phyloP scores from a whole-genome alignment of 148 eudicot genomes.

The Cornus suecica region DNA sequence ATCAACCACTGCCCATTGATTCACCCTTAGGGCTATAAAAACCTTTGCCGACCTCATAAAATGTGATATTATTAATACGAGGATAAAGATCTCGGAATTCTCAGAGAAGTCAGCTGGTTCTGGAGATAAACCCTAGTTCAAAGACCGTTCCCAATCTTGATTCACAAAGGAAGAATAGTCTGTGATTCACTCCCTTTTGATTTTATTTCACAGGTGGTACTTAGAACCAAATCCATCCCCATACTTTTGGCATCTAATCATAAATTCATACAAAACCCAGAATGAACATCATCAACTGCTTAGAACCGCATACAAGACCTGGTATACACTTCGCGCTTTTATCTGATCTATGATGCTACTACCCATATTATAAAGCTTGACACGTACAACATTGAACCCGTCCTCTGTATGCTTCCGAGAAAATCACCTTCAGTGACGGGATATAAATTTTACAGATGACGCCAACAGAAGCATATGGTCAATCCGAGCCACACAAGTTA shows the following conservation, averaged over 20 bases:
- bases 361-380: background rate
- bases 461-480: background rate
- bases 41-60: too few species aligned
- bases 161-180: background rate
- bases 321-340: background rate
- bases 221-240: too few species aligned
- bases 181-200: background rate
- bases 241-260: too few species aligned
- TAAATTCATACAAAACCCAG: too few species aligned
- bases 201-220: too few species aligned
- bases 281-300: background rate
- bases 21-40: too few species aligned
- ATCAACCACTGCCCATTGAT: too few species aligned
- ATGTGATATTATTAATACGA: background rate
- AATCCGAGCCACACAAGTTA: background rate
- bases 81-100: background rate
- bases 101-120: conserved; percentile 8
- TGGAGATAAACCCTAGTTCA: conserved; percentile 9
- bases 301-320: background rate
- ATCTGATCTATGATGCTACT: background rate
- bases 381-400: background rate
- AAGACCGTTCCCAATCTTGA: background rate
- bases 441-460: background rate
- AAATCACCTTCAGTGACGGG: background rate
- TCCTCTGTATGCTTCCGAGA: too few species aligned